Evolutionary conservation across 352 stramenopile species (phyloP).

Genomic region (Globisporangium apiculatum): DNA sequence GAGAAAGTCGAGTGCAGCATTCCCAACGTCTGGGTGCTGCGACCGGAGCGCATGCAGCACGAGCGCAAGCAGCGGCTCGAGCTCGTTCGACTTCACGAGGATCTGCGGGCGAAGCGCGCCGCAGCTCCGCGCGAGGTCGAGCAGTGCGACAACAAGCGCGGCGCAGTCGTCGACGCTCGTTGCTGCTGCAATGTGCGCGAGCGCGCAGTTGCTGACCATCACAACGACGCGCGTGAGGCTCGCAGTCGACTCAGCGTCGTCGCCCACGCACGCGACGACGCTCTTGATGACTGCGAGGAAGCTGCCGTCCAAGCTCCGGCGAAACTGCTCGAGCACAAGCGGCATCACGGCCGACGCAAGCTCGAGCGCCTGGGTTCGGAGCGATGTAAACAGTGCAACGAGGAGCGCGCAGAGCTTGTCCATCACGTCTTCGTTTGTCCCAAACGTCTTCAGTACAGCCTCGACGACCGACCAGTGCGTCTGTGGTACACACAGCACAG

Average conservation of each 20-base stretch:
- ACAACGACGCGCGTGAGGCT: slow-evolving; percentile 65
- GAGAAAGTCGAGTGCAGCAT: slow-evolving; percentile 50
- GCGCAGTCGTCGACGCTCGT: slow-evolving; percentile 49
- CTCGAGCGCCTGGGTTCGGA: slow-evolving; percentile 55
- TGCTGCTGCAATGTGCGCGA: slow-evolving; percentile 44
- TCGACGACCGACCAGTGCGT: slow-evolving; percentile 51
- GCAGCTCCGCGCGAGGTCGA: slow-evolving; percentile 53
- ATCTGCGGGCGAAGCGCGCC: slow-evolving; percentile 49
- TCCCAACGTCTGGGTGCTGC: slow-evolving; percentile 56
- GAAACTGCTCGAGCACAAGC: slow-evolving; percentile 54
- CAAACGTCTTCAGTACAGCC: slow-evolving; percentile 41
- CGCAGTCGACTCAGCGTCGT: slow-evolving; percentile 44
- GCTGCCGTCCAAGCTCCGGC: slow-evolving; percentile 42
- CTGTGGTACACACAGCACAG: slow-evolving; percentile 46
- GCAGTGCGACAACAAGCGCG: slow-evolving; percentile 37
- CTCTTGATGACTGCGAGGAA: slow-evolving; percentile 68
- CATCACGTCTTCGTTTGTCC: slow-evolving; percentile 45
- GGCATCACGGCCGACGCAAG: slow-evolving; percentile 58
- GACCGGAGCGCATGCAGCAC: slow-evolving; percentile 56
- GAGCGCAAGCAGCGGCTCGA: slow-evolving; percentile 51
- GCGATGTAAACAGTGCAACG: slow-evolving; percentile 47
- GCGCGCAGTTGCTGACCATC: slow-evolving; percentile 44
- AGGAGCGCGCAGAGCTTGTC: slow-evolving; percentile 51
- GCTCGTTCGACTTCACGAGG: slow-evolving; percentile 59
- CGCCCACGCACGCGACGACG: slow-evolving; percentile 50